These are phyloP conservation scores for Rutstroemia sp. DNA, from an alignment of 2,329 filamentous ascomycete genomes.

Conservation along the genomic window DNA sequence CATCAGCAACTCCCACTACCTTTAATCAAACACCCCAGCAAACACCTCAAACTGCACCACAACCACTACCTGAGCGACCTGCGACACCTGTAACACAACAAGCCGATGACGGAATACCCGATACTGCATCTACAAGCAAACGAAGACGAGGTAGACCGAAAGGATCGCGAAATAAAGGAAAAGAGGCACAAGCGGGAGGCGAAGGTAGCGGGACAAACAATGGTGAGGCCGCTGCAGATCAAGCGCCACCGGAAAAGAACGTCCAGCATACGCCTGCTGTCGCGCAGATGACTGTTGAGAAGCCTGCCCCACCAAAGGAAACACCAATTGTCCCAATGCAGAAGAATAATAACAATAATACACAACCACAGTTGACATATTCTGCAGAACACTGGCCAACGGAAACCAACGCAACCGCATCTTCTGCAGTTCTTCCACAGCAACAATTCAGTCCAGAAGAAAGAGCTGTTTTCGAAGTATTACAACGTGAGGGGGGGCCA, in stretches of 20 bases:
- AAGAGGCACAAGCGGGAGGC: slow-evolving; percentile 13
- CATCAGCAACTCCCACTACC: background rate
- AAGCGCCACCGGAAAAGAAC: slow-evolving; percentile 14
- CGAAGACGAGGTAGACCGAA: slow-evolving; percentile 39
- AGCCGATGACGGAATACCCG: slow-evolving; percentile 10
- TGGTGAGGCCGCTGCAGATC: slow-evolving; percentile 1
- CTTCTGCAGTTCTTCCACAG: slow-evolving; percentile 7
- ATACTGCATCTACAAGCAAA: slow-evolving; percentile 22
- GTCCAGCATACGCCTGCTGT: slow-evolving; percentile 15
- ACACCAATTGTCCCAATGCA: slow-evolving; percentile 4
- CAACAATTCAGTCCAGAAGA: slow-evolving; percentile 29
- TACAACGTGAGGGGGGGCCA: slow-evolving; percentile 16
- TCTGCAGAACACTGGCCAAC: slow-evolving; percentile 21
- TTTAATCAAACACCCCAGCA: slow-evolving; percentile 5
- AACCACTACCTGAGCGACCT: slow-evolving; percentile 14
- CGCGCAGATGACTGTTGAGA: slow-evolving; percentile 10
- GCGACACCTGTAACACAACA: slow-evolving; percentile 18
- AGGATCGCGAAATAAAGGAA: slow-evolving; percentile 41
- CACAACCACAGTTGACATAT: slow-evolving; percentile 13
- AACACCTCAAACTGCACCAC: background rate
- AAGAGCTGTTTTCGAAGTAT: slow-evolving; percentile 28
- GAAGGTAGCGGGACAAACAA: background rate
- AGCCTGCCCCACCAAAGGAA: slow-evolving; percentile 11
- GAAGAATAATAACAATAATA: slow-evolving; percentile 30
- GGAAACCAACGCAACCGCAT: slow-evolving; percentile 12